Percentiles rank a stretch among this genome's conserved stretches.
Conservation (phyloP, 2,329 filamentous ascomycete species). For the Sphaerulina populicola region DNA sequence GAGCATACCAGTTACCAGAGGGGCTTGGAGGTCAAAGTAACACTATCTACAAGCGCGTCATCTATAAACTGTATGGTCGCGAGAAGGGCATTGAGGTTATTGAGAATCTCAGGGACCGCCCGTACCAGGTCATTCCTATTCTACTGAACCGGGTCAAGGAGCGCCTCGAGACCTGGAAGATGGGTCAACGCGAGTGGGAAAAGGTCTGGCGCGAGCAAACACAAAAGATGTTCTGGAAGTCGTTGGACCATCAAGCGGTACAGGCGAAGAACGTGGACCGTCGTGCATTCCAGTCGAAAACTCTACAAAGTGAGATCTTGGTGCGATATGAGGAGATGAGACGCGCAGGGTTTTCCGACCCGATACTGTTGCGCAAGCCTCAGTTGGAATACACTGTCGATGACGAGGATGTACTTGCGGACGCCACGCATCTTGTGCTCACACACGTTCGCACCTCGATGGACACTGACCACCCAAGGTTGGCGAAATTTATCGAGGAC, state of each 20-base stretch:
- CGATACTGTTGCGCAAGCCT: conserved; percentile 27
- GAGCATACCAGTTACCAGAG: conserved; percentile 68
- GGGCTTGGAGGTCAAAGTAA: conserved; percentile 88
- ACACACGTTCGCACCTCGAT: conserved; percentile 37
- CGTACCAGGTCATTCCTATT: conserved; percentile 80
- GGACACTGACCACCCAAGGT: conserved; percentile 38
- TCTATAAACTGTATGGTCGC: conserved; percentile 91
- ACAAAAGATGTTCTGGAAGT: conserved; percentile 88
- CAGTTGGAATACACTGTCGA: conserved; percentile 70
- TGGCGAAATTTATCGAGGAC: conserved; percentile 43
- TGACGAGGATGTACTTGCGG: conserved; percentile 46
- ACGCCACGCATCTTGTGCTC: conserved; percentile 41
- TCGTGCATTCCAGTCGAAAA: conserved; percentile 79
- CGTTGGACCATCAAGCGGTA: conserved; percentile 92
- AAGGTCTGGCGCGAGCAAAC: conserved; percentile 98
- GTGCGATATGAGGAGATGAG: conserved; percentile 87
- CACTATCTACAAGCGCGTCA: conserved; percentile 91
- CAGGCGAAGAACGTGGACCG: conserved; percentile 79
- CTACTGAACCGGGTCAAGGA: conserved; percentile 84
- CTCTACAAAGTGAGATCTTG: conserved; percentile 81
- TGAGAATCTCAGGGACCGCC: conserved; percentile 73
- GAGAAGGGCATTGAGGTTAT: conserved; percentile 80
- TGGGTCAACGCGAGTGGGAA: conserved; percentile 94
- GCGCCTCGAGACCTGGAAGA: conserved; percentile 96
- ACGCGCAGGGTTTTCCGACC: conserved; percentile 44